phyloP scores from a whole-genome alignment of 2,329 filamentous ascomycete species.

The Alternaria sp. region DNA sequence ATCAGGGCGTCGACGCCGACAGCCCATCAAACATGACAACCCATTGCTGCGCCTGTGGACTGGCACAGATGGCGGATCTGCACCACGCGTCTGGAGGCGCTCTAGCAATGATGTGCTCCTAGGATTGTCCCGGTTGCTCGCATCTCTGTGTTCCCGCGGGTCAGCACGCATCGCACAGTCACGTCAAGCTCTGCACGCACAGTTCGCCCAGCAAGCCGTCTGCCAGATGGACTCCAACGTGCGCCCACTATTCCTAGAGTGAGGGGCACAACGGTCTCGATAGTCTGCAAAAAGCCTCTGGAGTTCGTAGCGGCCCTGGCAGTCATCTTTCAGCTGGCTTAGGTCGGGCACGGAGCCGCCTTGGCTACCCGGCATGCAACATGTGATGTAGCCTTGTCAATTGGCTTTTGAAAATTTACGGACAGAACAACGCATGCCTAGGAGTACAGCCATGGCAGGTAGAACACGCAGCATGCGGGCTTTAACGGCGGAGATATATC shows the following conservation, averaged over 20 bases:
- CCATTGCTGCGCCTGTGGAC: conserved; percentile 5
- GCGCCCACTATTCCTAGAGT: conserved; percentile 19
- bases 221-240: conserved; percentile 25
- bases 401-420: conserved; percentile 1
- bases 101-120: conserved; percentile 31
- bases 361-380: conserved; percentile 16
- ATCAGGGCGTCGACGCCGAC: conserved; percentile 18
- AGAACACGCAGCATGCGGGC: conserved; percentile 16
- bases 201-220: conserved; percentile 18
- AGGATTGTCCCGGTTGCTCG: conserved; percentile 36
- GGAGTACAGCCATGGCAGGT: conserved; percentile 1
- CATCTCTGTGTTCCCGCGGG: conserved; percentile 26
- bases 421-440: conserved; percentile 20
- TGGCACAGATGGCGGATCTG: conserved; percentile 20
- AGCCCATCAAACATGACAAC: conserved; percentile 14
- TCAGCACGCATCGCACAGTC: conserved; percentile 25
- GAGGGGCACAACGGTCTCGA: conserved; percentile 23
- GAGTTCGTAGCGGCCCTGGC: neutral
- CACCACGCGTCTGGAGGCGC: conserved; percentile 27
- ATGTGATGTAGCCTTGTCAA: conserved; percentile 19
- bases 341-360: conserved; percentile 11
- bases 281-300: conserved; percentile 6
- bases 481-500: conserved; percentile 4
- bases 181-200: conserved; percentile 19
- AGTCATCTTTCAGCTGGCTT: conserved; percentile 1